Evolutionary conservation across 2,329 filamentous ascomycete genomes (phyloP).

Genomic region (Geosmithia putterillii): DNA sequence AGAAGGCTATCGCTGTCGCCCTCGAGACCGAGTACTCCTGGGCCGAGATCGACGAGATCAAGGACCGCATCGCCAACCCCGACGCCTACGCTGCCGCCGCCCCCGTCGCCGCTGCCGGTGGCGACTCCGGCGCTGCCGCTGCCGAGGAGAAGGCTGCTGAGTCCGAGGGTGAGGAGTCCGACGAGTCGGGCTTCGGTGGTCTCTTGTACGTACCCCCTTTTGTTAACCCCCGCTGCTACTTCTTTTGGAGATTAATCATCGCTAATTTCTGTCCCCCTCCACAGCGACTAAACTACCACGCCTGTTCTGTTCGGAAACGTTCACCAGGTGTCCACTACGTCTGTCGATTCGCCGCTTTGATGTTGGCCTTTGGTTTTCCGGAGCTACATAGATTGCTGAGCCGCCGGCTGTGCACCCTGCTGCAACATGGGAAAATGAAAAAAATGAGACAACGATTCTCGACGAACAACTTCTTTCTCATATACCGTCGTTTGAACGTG

Average conservation of each 20-base stretch:
- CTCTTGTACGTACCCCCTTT: constrained; percentile 47
- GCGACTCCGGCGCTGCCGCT: constrained; percentile 36
- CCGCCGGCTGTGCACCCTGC: constrained; percentile 25
- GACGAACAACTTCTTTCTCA: not conserved
- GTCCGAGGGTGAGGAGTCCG: constrained; percentile 36
- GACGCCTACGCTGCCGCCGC: constrained; percentile 85
- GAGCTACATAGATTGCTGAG: constrained; percentile 35
- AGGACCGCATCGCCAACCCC: constrained; percentile 99
- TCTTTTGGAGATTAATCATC: not conserved
- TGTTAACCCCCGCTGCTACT: not conserved
- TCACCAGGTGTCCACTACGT: constrained; percentile 23
- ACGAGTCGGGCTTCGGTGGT: constrained; percentile 64
- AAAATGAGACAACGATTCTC: constrained; percentile 13
- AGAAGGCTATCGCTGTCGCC: constrained; percentile 87
- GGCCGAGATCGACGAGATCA: constrained; percentile 93
- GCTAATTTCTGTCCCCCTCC: constrained; percentile 24
- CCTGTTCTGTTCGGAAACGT: constrained; percentile 17
- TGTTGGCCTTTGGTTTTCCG: constrained; percentile 27
- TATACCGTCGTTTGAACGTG: not conserved
- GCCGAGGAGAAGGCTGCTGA: constrained; percentile 53
- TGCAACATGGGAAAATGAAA: constrained; percentile 11
- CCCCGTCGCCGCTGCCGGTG: constrained; percentile 50
- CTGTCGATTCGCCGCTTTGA: constrained; percentile 31
- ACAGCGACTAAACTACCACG: constrained; percentile 38
- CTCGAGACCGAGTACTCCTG: constrained; percentile 85